A percentile compares a stretch with the other conserved stretches of the same genome.
phyloP scores from a whole-genome alignment of 495 filamentous ascomycete genomes.

The Bacidia gigantensis region DNA sequence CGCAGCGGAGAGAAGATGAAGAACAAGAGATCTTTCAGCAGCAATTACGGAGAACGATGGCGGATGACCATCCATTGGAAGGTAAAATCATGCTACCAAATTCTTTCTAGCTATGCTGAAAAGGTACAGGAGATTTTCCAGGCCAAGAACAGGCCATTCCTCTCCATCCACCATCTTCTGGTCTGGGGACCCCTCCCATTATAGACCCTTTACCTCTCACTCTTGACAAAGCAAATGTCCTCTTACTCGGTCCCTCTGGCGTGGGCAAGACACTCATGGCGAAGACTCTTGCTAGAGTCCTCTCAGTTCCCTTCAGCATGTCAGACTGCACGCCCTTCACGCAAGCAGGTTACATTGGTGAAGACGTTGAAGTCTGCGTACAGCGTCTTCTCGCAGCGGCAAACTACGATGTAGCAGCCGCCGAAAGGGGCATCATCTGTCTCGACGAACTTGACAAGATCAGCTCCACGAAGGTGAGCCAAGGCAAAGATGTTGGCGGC shows the following conservation, averaged over 20 bases:
- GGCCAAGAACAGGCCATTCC: conserved; percentile 52
- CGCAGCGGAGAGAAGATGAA: conserved; percentile 63
- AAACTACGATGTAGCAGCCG: conserved; percentile 73
- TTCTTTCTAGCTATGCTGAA: background rate
- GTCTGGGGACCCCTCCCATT: conserved; percentile 27
- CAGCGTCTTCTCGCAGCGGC: conserved; percentile 79
- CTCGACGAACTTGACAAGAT: conserved; percentile 97
- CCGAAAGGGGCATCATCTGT: conserved; percentile 86
- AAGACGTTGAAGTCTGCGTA: conserved; percentile 87
- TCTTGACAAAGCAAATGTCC: conserved; percentile 92
- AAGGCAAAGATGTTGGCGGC: conserved; percentile 75
- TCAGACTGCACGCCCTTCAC: conserved; percentile 96
- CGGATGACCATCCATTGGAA: conserved; percentile 39
- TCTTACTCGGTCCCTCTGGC: conserved; percentile 83
- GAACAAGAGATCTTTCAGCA: conserved; percentile 47
- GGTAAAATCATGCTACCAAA: too few species aligned
- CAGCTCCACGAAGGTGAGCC: conserved; percentile 52
- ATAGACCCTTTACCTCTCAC: conserved; percentile 51
- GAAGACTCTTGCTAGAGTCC: conserved; percentile 60
- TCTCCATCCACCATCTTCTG: conserved; percentile 19
- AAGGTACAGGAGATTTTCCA: conserved; percentile 61
- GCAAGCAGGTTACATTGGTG: conserved; percentile 93
- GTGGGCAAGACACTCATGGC: conserved; percentile 96
- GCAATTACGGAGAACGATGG: conserved; percentile 34
- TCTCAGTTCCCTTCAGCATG: conserved; percentile 93